phyloP scores from a whole-genome alignment of 257 asterid species.

The Rauvolfia tetraphylla region DNA sequence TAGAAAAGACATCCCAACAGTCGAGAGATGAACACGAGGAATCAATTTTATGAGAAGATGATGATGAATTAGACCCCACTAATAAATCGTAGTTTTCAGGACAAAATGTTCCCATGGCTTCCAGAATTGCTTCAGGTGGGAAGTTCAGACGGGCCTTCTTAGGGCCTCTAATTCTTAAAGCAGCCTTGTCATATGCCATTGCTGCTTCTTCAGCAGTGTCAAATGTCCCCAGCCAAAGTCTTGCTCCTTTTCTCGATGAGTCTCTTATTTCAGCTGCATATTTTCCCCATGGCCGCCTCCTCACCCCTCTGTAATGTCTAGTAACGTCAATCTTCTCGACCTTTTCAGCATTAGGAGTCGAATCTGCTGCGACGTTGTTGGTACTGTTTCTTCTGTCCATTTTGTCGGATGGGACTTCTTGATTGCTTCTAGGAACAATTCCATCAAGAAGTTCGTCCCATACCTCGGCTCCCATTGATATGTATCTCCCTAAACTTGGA shows the following conservation, averaged over 20 bases:
- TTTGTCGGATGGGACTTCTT: background rate
- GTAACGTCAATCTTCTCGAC: conserved; percentile 7
- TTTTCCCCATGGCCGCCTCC: conserved; percentile 14
- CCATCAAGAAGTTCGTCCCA: conserved; percentile 63
- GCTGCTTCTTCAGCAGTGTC: conserved; percentile 12
- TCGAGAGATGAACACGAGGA: background rate
- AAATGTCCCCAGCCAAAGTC: conserved; percentile 12
- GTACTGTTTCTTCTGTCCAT: background rate
- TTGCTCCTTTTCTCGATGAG: background rate
- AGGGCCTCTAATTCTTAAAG: conserved; percentile 10
- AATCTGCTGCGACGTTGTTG: too few species aligned
- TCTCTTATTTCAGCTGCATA: conserved; percentile 13
- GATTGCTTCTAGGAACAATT: conserved; percentile 12
- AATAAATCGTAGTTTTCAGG: conserved; percentile 5
- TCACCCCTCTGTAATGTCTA: conserved; percentile 23
- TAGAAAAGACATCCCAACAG: background rate
- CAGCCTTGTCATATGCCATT: conserved; percentile 11
- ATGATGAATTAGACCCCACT: conserved; percentile 3
- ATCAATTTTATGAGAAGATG: conserved; percentile 10
- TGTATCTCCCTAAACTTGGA: conserved; percentile 69
- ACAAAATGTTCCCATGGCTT: conserved; percentile 30
- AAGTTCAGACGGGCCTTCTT: conserved; percentile 2
- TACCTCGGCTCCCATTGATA: conserved; percentile 64
- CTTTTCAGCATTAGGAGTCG: background rate
- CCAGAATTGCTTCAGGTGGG: conserved; percentile 27